Base-by-base conservation (phyloP, 495 filamentous ascomycete genomes). In the Jackrogersella multiformis region DNA sequence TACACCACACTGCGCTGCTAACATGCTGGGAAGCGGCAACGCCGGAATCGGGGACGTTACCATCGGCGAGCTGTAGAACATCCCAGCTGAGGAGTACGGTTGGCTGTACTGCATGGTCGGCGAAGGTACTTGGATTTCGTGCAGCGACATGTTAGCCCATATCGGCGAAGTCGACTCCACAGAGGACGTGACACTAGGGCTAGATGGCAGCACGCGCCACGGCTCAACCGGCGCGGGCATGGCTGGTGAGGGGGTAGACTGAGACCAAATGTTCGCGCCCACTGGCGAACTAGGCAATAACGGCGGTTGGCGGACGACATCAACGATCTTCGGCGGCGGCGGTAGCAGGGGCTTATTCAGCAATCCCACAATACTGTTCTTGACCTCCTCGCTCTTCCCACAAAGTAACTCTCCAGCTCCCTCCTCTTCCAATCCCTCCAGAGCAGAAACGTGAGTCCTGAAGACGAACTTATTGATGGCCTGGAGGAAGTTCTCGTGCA, bases 381-480 rank as follows among this genome's bases (percentile, higher is more conserved):
- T 97, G 74, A 97, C 94, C 61, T 97, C 94, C 73, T 96, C 93
- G 76, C 92, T 94, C 78, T 92, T 89, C 54, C 95, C 94, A 68
- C 89, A 90, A 39, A 98, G 86, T 56, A 99, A 82, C 80, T 99
- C 95, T 56, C 95, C 95, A 42, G 91, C 92, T 57, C 95, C 95
- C 75, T 97, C 96, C 79, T 99, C 95, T 82, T 99, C 95, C 57
- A 98, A 79, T 48, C 95, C 95, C 79, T 99, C 95, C 57, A 99
- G 84, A 35, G 94, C 95, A 67, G 91, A 89, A 63, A 90, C 93
- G 68, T 91, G 87, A 26, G 95, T 93, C 69, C 93, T 88, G 81
- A 92, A 99, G 71, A 99, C 94, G 75, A 95, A 99, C 80, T 90
- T 93, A 85, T 99, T 99, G 81, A 93, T 90, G 44, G 94, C 91